Conservation (phyloP, 495 filamentous ascomycete genomes). For the Penicillium malachiteum region DNA sequence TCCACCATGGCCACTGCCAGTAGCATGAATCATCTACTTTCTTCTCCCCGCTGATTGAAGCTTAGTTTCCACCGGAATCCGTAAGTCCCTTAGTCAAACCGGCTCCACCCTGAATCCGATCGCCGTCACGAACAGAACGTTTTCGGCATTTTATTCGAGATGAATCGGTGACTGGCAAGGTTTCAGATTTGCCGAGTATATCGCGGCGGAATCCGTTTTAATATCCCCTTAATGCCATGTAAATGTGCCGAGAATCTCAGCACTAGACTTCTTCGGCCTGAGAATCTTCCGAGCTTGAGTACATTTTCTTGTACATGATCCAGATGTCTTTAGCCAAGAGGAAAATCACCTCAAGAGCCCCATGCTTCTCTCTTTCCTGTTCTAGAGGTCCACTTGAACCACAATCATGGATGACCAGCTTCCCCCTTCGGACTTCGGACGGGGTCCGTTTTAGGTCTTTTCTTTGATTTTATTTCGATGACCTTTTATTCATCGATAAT, state of each 20-base stretch:
- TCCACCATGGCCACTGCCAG: too few relatives aligned
- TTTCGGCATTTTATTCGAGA: constrained; percentile 21
- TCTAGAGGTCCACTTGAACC: neutral
- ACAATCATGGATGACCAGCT: neutral
- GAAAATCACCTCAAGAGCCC: constrained; percentile 3
- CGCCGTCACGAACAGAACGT: constrained; percentile 20
- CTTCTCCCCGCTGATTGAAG: constrained; percentile 1
- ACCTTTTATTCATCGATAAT: too few relatives aligned
- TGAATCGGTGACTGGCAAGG: constrained; percentile 7
- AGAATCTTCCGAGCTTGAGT: neutral
- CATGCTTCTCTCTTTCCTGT: neutral
- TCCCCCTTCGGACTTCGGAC: neutral
- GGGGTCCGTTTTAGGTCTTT: neutral
- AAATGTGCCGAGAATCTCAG: neutral
- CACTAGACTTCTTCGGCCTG: neutral
- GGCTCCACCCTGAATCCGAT: constrained; percentile 22
- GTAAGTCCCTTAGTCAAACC: constrained; percentile 12
- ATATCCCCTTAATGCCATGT: neutral
- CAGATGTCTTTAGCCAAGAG: constrained; percentile 2
- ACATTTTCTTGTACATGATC: neutral
- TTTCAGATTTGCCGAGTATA: constrained; percentile 23
- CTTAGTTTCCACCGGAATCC: constrained; percentile 2
- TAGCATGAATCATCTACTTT: neutral
- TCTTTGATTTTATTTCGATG: too few relatives aligned
- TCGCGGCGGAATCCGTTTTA: constrained; percentile 7